Percentiles rank a stretch among this genome's conserved stretches.
Conservation (phyloP, 257 asterid genomes). For the Ballota nigra region DNA sequence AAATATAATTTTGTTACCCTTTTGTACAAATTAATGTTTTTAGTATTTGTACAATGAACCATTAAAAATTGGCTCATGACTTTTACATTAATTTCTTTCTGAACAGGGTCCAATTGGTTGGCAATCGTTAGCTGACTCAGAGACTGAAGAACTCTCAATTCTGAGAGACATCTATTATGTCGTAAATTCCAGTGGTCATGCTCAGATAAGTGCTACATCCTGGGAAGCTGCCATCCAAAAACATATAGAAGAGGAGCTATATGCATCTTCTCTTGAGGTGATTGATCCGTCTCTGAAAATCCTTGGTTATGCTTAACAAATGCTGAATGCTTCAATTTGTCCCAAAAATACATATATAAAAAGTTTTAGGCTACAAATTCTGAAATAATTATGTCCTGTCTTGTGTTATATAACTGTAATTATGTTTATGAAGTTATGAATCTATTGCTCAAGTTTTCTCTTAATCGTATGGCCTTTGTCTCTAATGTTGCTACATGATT, state of each 20-base stretch:
- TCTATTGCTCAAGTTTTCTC: slow-evolving; percentile 5
- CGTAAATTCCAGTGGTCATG: slow-evolving; percentile 59
- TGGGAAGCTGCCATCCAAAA: slow-evolving; percentile 96
- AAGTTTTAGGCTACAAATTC: slow-evolving; percentile 12
- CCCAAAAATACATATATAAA: neutral
- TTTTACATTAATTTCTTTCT: slow-evolving; percentile 27
- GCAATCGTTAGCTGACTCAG: slow-evolving; percentile 74
- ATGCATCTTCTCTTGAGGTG: slow-evolving; percentile 86
- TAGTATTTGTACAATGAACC: neutral
- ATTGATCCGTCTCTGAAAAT: slow-evolving; percentile 9
- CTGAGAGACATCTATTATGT: slow-evolving; percentile 64
- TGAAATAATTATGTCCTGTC: slow-evolving; percentile 18
- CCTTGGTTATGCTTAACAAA: slow-evolving; percentile 13
- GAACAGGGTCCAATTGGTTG: slow-evolving; percentile 92
- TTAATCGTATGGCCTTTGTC: slow-evolving; percentile 10
- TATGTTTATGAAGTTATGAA: slow-evolving; percentile 6
- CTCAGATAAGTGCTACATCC: slow-evolving; percentile 74
- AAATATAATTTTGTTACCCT: neutral
- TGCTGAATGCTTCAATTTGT: slow-evolving; percentile 11
- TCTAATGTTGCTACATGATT: slow-evolving; percentile 2
- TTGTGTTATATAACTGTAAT: slow-evolving; percentile 9
- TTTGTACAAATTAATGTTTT: neutral
- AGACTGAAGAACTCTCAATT: slow-evolving; percentile 60
- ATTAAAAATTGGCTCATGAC: neutral
- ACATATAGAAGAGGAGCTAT: slow-evolving; percentile 86